Evolutionary conservation across 306 rosid species (phyloP), one percentile per base, ranked within the genome.

Genomic region (Vigna hirtella): DNA sequence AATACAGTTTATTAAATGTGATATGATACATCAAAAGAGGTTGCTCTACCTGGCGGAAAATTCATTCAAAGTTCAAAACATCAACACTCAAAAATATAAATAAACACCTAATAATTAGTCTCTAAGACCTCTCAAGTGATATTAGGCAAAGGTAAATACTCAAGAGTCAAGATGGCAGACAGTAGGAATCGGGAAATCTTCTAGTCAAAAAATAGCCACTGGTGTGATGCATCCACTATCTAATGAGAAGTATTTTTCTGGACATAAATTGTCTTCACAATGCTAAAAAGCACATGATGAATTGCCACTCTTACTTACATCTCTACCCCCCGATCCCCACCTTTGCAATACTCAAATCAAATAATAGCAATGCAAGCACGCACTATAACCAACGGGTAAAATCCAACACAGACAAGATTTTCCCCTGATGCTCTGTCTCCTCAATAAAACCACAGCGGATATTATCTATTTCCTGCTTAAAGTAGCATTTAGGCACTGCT

Each of bases 21-120:
- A 77, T 68, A 40, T 77, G 43, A 77, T 68, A 40, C 62, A 30
- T 48, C 22, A 30, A 50, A 45, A 63, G 74, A 15, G 49, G 67
- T 32, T 36, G 15, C 38, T 4, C 30, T 12, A 58, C 6, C 17
- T 5, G 38, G 4, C 38, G 13, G 17, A 58, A 58, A 58, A 12
- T 24, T 26, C 13, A 58, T 26, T 26, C 8, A 26, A 24, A 10
- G 63, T 22, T 13, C 36, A 57, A 57, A 57, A 57, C 63, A 24
- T 20, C 15, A 55, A 55, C 63, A n/a, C 32, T 9, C 34, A 56
- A 32, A 55, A 20, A 20, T 56, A 56, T 56, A 56, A 65, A 14
- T 56, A 56, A 65, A 14, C 34, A 62, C 6, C 22, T 59, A 30
- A 62, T 51, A 32, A 13, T 56, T 12, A 62, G 15, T 62, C 11